phyloP scores from a whole-genome alignment of 805 yeast species.

The Pichia thaimueangensis region DNA sequence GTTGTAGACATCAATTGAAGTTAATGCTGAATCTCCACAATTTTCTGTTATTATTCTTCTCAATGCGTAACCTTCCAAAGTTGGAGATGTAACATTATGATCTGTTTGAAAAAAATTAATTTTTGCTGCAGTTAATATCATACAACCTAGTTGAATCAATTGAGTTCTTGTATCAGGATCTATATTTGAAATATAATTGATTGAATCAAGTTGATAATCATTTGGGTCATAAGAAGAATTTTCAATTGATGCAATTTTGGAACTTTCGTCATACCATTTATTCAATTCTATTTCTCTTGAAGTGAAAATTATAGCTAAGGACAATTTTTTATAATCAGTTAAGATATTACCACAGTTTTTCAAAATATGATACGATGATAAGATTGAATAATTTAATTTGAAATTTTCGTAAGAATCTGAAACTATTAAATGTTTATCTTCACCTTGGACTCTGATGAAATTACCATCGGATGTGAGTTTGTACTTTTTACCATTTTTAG shows the following conservation, averaged over 20 bases:
- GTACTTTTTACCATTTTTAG: constrained; percentile 42
- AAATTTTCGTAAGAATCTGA: constrained; percentile 23
- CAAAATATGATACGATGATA: constrained; percentile 40
- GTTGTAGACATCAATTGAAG: constrained; percentile 36
- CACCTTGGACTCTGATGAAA: constrained; percentile 43
- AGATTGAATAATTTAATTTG: constrained; percentile 31
- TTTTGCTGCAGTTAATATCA: constrained; percentile 39
- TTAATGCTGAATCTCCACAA: constrained; percentile 34
- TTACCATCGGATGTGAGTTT: constrained; percentile 38
- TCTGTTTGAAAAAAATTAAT: constrained; percentile 50
- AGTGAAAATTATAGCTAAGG: constrained; percentile 42
- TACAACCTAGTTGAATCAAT: constrained; percentile 38
- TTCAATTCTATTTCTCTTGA: constrained; percentile 44
- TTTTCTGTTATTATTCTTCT: constrained; percentile 32
- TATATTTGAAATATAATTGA: constrained; percentile 29
- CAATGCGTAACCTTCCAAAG: constrained; percentile 40
- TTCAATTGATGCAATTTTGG: constrained; percentile 34
- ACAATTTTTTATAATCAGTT: constrained; percentile 33
- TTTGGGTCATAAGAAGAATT: constrained; percentile 31
- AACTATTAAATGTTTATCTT: constrained; percentile 42
- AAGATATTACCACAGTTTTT: constrained; percentile 34
- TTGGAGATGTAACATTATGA: constrained; percentile 44
- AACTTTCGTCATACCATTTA: constrained; percentile 41
- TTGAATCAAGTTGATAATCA: constrained; percentile 26
- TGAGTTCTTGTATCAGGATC: constrained; percentile 17